Conservation (phyloP, 345 rosid genomes). For the Nephelium lappaceum region DNA sequence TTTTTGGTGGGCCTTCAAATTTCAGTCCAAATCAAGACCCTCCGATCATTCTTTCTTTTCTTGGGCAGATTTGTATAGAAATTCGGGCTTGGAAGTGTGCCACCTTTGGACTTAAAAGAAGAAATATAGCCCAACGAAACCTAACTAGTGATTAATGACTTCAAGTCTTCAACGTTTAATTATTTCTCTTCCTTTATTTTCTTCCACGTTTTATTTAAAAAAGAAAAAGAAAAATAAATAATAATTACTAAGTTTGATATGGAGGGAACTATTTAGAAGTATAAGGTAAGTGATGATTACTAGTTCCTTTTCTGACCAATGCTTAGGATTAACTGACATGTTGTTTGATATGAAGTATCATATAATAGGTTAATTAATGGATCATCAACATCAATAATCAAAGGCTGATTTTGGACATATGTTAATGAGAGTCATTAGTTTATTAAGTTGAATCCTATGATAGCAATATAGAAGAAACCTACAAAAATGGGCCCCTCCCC, state of each 20-base stretch:
- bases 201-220: too few species aligned
- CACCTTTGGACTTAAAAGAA: neutral
- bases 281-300: too few species aligned
- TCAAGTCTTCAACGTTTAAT: neutral
- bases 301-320: too few species aligned
- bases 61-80: neutral
- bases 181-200: too few species aligned
- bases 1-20: too few species aligned
- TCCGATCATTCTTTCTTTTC: neutral
- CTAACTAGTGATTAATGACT: neutral
- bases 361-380: neutral
- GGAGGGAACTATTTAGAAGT: neutral
- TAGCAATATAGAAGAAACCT: neutral
- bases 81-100: neutral
- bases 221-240: too few species aligned
- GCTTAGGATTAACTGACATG: too few species aligned
- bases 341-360: neutral
- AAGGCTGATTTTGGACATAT: conserved; percentile 11
- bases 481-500: neutral
- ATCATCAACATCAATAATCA: neutral
- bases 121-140: neutral
- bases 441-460: neutral
- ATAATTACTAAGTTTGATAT: neutral
- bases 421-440: conserved; percentile 9
- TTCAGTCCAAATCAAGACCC: neutral